Evolutionary conservation across 2,329 filamentous ascomycete genomes (phyloP), one percentile per base, ranked within the genome.

Genomic region (Aphanocladium album): DNA sequence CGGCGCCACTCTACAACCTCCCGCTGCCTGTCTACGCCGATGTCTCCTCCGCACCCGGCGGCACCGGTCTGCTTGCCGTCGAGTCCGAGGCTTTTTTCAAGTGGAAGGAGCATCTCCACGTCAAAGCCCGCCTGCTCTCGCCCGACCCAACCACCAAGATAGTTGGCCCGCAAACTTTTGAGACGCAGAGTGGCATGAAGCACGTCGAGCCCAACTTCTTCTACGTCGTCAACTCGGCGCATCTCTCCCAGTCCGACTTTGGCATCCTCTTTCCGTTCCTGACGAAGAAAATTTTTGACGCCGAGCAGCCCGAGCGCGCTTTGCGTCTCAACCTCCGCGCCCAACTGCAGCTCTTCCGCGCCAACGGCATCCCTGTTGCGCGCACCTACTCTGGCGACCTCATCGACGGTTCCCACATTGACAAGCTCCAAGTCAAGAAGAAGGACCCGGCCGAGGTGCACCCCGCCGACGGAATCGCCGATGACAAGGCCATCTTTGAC

Each of bases 231-330:
- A 78, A 83, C 49, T 89, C 87, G n/a, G 90, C 91, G 0, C 91
- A 96, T 70, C 81, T 96, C 27, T 90, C 83, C 61, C 91, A 96
- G 73, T 89, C 86, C 21, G 91, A 96, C 69, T 96, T 95, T 67
- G 91, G 89, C 39, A 76, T 95, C 25, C 75, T 96, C 23, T 96
- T 96, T 69, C 90, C 90, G 0, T 89, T 87, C 81, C 67, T 87
- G 51, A 85, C 83, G 9, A 82, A 79, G 67, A 80, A 78, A 65
- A 79, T 87, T 9, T 84, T 86, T 65, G 78, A 79, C 2, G 80
- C 81, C 0, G 79, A 82, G 51, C 77, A 83, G 56, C 85, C 85
- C 0, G 84, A 86, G 68, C 77, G 83, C 14, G 80, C 82, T 0
- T 70, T 88, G 54, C 77, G 83, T 21, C 74, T 88, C 2, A 88